Evolutionary conservation across 371 early-diverging fungal species (phyloP).

Genomic region (Gilbertella persicaria): DNA sequence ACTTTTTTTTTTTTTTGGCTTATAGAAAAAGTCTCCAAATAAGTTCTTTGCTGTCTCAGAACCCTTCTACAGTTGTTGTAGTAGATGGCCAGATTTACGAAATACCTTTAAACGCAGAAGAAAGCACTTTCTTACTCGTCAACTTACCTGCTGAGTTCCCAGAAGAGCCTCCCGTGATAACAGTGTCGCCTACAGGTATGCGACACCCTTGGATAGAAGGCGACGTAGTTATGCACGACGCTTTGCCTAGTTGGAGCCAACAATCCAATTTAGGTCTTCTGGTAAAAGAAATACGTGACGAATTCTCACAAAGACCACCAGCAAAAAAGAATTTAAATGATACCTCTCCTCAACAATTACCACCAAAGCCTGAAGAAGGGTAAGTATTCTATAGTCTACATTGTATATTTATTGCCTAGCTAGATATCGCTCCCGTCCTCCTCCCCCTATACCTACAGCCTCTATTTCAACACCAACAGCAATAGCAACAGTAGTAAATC

Average conservation of each 20-base stretch:
- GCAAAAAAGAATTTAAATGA: constrained; percentile 21
- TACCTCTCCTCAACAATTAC: neutral
- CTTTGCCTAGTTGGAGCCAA: constrained; percentile 25
- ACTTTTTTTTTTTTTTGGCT: no score
- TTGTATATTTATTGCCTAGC: neutral
- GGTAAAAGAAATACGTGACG: constrained; percentile 54
- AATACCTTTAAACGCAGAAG: constrained; percentile 26
- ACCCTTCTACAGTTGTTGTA: constrained; percentile 26
- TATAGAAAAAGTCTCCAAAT: constrained; percentile 47
- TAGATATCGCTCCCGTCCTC: constrained; percentile 47
- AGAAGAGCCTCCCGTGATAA: constrained; percentile 60
- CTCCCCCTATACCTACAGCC: constrained; percentile 43
- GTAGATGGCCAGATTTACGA: constrained; percentile 50
- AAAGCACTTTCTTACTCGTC: constrained; percentile 34
- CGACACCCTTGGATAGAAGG: constrained; percentile 61
- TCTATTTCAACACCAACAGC: neutral
- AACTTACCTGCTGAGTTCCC: constrained; percentile 56
- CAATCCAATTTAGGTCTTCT: constrained; percentile 50
- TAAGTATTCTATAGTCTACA: neutral
- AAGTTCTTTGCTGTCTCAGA: constrained; percentile 35
- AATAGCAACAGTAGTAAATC: constrained; percentile 6
- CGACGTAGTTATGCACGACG: constrained; percentile 48
- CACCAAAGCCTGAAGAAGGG: constrained; percentile 22
- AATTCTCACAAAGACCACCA: constrained; percentile 48
- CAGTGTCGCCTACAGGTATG: constrained; percentile 55